Base-by-base conservation (phyloP, 495 filamentous ascomycete genomes). In the Cudoniella acicularis region DNA sequence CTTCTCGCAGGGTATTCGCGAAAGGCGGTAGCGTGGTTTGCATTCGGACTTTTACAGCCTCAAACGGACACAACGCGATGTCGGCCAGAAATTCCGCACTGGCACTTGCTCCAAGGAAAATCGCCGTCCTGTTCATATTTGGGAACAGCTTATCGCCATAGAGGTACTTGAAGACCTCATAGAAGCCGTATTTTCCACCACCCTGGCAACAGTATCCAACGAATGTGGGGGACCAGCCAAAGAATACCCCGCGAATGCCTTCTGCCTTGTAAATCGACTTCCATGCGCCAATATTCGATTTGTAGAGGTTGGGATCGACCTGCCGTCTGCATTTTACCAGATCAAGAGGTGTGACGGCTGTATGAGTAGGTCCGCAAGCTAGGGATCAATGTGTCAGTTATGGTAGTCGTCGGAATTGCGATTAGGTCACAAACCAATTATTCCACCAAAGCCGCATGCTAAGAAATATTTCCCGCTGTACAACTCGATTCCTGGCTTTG, bases 161-260 rank as follows among this genome's bases (percentile, higher is more conserved):
- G 22, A 79, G 64, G 70, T 89, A 78, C 67, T 89, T 89, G 80
- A 89, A 89, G 67, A 87, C 81, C 58, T 89, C 86, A 67, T 89
- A 89, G 72, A 87, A 81, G 13, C 86, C 86, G 67, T 89, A 89
- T 70, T 89, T 89, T n/a, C 86, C 86, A 51, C 84, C 85, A n/a
- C 86, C 86, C 63, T 89, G 86, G 64, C 87, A 77, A 36, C 79
- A 84, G 76, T 89, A 89, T 27, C 85, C 86, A 9, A 87, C 68
- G 56, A 87, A 83, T 18, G 86, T 89, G 9, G 86, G 86, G 0
- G 82, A 76, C 86, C 86, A 88, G 65, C 86, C 86, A 70, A 87
- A 86, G 75, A 87, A 87, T 65, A 89, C 76, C 57, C 86, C 86
- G 66, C 85, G 84, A 22, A 89, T 49, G 24, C 86, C 86, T 74